phyloP scores from a whole-genome alignment of 2,329 filamentous ascomycete genomes.

The Pseudogymnoascus sp. region DNA sequence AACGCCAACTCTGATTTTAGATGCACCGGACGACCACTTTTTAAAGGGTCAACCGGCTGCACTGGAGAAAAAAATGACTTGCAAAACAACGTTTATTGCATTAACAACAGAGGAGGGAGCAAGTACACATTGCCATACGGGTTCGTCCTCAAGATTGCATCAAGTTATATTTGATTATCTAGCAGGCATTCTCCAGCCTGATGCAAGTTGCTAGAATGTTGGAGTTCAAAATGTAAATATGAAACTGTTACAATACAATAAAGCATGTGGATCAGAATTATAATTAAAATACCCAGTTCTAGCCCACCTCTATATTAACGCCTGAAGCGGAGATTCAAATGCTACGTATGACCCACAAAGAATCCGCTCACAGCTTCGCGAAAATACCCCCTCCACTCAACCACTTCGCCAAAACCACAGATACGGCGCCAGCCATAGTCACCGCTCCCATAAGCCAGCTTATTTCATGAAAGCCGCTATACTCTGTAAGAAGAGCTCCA shows the following conservation, averaged over 20 bases:
- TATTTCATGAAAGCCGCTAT: slow-evolving; percentile 35
- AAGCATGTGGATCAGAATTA: not conserved
- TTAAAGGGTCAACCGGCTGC: too few species aligned
- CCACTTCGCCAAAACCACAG: slow-evolving; percentile 9
- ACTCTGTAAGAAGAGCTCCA: slow-evolving; percentile 49
- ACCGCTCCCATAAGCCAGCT: slow-evolving; percentile 22
- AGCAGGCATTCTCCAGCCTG: too few species aligned
- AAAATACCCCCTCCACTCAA: slow-evolving; percentile 4
- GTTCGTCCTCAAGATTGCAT: too few species aligned
- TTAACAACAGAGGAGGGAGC: too few species aligned
- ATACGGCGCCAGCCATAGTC: slow-evolving; percentile 18
- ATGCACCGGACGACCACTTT: too few species aligned
- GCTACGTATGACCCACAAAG: not conserved
- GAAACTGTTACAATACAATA: not conserved
- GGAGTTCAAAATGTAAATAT: not conserved
- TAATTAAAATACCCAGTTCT: not conserved
- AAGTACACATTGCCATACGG: too few species aligned
- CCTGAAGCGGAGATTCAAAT: not conserved
- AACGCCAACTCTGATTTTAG: too few species aligned
- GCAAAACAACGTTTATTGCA: too few species aligned
- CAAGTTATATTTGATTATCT: too few species aligned
- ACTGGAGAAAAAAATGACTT: too few species aligned
- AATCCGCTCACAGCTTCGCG: not conserved
- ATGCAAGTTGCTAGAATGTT: too few species aligned
- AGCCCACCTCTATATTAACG: not conserved